A percentile compares a stretch with the other conserved stretches of the same genome.
These are phyloP conservation scores for Pyrenopolyporus hunteri DNA, from an alignment of 495 filamentous ascomycete species.

Conservation along the genomic window DNA sequence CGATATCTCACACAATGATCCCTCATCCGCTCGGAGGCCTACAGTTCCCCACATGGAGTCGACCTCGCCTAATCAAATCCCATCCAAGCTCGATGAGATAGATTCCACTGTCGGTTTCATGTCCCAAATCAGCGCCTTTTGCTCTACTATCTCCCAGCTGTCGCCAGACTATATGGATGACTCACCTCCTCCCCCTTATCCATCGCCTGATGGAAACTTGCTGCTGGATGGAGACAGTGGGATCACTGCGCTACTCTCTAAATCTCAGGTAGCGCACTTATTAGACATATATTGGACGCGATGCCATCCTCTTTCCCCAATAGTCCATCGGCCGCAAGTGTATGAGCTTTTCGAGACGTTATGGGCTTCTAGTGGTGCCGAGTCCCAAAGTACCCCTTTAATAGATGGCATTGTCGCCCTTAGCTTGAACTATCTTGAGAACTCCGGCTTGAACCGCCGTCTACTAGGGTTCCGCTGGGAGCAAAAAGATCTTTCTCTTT, in stretches of 20 bases:
- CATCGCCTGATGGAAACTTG: slow-evolving; percentile 22
- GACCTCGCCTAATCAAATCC: slow-evolving; percentile 8
- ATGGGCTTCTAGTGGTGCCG: slow-evolving; percentile 1
- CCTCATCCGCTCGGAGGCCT: background rate
- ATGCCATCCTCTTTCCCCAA: slow-evolving; percentile 28
- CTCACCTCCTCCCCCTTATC: slow-evolving; percentile 22
- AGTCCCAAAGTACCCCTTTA: slow-evolving; percentile 23
- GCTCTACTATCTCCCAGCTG: slow-evolving; percentile 37
- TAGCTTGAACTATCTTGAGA: slow-evolving; percentile 37
- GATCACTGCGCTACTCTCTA: slow-evolving; percentile 28
- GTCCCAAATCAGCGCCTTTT: slow-evolving; percentile 42
- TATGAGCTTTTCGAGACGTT: slow-evolving; percentile 12
- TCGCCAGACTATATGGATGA: slow-evolving; percentile 22
- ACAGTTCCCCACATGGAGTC: background rate
- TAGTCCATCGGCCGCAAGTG: slow-evolving; percentile 24
- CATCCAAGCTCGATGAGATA: slow-evolving; percentile 21
- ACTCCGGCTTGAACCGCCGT: slow-evolving; percentile 36
- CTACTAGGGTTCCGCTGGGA: slow-evolving; percentile 37
- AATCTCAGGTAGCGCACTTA: slow-evolving; percentile 27
- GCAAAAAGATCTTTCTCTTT: slow-evolving; percentile 32
- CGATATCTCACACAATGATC: background rate
- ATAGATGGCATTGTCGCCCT: slow-evolving; percentile 38
- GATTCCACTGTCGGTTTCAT: slow-evolving; percentile 45
- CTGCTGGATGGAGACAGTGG: slow-evolving; percentile 6
- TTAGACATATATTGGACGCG: slow-evolving; percentile 40